Conservation (phyloP, 2,329 filamentous ascomycete genomes). For the Ilyonectria robusta region DNA sequence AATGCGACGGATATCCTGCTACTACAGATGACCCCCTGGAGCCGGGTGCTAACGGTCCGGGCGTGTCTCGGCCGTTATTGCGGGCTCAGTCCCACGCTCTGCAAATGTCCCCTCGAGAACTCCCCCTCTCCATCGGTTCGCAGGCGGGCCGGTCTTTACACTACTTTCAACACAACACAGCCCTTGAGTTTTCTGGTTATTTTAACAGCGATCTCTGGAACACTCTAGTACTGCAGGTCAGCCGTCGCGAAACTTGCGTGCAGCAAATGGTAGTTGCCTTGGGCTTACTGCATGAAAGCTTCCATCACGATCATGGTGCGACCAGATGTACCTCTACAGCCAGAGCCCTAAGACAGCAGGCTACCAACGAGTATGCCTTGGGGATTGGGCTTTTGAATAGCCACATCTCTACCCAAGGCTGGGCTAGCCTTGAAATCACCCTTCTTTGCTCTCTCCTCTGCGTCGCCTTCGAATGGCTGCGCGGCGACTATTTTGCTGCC, state of each 20-base stretch:
- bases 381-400: slow-evolving; percentile 31
- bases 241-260: slow-evolving; percentile 35
- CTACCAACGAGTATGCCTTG: slow-evolving; percentile 24
- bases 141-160: slow-evolving; percentile 26
- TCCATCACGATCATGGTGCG: slow-evolving; percentile 22
- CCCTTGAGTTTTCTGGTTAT: slow-evolving; percentile 33
- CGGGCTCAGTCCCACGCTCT: neutral
- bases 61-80: neutral
- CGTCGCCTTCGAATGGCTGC: slow-evolving; percentile 39
- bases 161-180: slow-evolving; percentile 35
- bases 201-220: slow-evolving; percentile 39
- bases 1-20: slow-evolving; percentile 30
- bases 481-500: slow-evolving; percentile 34
- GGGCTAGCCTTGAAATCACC: slow-evolving; percentile 34
- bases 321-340: neutral
- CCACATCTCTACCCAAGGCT: slow-evolving; percentile 34
- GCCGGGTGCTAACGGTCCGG: neutral
- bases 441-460: slow-evolving; percentile 37
- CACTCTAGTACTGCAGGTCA: slow-evolving; percentile 34
- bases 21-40: neutral
- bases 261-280: slow-evolving; percentile 36
- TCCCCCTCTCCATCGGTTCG: neutral
- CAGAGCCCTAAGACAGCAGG: slow-evolving; percentile 18
- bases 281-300: slow-evolving; percentile 34
- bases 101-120: neutral